A percentile compares a stretch with the other conserved stretches of the same genome.
Evolutionary conservation across 2,329 filamentous ascomycete genomes (phyloP).

Genomic region (Coleophoma crateriformis): DNA sequence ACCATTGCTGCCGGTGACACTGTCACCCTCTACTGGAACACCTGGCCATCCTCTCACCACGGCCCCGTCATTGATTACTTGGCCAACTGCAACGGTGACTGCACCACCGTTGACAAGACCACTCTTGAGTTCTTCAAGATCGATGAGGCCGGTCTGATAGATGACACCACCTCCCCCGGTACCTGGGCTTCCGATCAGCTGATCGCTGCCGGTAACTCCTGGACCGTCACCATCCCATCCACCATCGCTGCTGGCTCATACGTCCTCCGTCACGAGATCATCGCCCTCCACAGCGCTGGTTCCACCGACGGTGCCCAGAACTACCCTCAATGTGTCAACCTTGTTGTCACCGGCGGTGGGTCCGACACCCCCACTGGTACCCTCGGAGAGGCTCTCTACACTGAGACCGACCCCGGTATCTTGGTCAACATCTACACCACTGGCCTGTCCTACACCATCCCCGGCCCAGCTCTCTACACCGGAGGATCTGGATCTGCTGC

Average conservation of each 20-base stretch:
- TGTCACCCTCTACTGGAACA: conserved; percentile 53
- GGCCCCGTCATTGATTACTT: conserved; percentile 15
- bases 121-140: conserved; percentile 38
- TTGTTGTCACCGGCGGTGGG: conserved; percentile 38
- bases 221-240: conserved; percentile 38
- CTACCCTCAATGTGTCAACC: conserved; percentile 46
- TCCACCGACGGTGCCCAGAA: conserved; percentile 38
- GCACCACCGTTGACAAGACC: conserved; percentile 30
- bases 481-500: neutral
- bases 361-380: conserved; percentile 29
- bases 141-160: conserved; percentile 29
- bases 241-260: conserved; percentile 40
- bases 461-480: conserved; percentile 28
- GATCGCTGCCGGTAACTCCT: conserved; percentile 47
- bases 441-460: conserved; percentile 29
- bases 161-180: conserved; percentile 25
- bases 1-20: conserved; percentile 50
- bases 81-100: conserved; percentile 26
- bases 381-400: conserved; percentile 17
- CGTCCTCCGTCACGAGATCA: conserved; percentile 26
- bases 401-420: conserved; percentile 37
- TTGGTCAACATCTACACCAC: conserved; percentile 36
- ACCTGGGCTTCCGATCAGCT: conserved; percentile 40
- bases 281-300: conserved; percentile 21
- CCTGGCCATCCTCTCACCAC: conserved; percentile 56